These are phyloP conservation scores for Aspergillus hortae DNA, from an alignment of 2,329 filamentous ascomycete genomes.

Conservation along the genomic window DNA sequence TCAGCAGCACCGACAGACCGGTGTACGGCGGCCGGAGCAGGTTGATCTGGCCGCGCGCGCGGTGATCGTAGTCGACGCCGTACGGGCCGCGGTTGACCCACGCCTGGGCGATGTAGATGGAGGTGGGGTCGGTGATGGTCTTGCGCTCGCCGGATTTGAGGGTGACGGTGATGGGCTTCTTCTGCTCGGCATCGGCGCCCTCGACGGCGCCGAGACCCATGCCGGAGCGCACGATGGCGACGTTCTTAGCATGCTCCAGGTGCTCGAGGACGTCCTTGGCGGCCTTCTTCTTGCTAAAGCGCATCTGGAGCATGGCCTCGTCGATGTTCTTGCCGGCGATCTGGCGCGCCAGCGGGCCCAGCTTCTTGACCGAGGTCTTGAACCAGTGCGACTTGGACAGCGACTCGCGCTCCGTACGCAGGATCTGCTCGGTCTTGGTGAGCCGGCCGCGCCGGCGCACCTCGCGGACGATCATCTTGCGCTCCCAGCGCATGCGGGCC, in stretches of 20 bases:
- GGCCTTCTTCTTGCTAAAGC: conserved; percentile 90
- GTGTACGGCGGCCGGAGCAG: conserved; percentile 69
- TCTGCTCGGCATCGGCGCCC: conserved; percentile 17
- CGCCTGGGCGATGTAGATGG: conserved; percentile 85
- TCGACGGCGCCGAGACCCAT: conserved; percentile 66
- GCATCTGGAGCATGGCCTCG: conserved; percentile 91
- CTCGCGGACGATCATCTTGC: conserved; percentile 77
- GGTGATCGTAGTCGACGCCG: conserved; percentile 61
- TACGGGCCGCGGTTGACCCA: conserved; percentile 81
- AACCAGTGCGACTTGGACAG: conserved; percentile 65
- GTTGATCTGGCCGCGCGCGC: conserved; percentile 70
- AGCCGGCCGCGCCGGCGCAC: conserved; percentile 66
- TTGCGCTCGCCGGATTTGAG: conserved; percentile 73
- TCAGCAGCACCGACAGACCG: conserved; percentile 74
- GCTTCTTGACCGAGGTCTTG: conserved; percentile 87
- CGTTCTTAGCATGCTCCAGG: conserved; percentile 74
- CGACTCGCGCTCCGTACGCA: conserved; percentile 60
- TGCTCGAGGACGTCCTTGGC: conserved; percentile 75
- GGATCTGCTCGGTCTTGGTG: conserved; percentile 63
- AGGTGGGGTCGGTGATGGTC: conserved; percentile 68
- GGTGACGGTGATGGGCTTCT: conserved; percentile 57
- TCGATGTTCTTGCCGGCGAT: conserved; percentile 91
- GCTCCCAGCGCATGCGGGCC: conserved; percentile 70
- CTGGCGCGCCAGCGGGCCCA: conserved; percentile 79
- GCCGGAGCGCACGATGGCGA: conserved; percentile 72